Evolutionary conservation across 75 land plant species (phyloP), one percentile per base, ranked within the genome.

Genomic region (Cupressus sempervirens): DNA sequence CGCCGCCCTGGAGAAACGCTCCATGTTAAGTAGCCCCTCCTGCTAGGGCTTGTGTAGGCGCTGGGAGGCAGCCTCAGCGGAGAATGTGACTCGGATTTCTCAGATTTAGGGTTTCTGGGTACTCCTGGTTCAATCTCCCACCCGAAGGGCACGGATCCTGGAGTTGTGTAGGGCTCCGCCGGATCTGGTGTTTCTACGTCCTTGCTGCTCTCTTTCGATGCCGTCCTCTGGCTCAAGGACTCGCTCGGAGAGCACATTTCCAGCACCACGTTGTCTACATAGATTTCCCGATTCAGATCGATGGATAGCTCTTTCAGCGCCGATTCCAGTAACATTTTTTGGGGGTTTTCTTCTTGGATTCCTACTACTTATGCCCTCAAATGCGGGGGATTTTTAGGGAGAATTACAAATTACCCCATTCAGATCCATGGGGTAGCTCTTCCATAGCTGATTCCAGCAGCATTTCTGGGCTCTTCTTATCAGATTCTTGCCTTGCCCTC

Each of bases 221-320:
- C 0, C 0, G 12, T 70, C 73, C 2, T 70, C 73, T 70, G 73
- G 13, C 73, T 70, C 73, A n/a, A 30, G 2, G 73, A 70, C 12
- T 70, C 74, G 11, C 74, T 70, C 4, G 74, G 74, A 23, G 74
- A 70, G 74, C 74, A 70, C 74, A 70, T 70, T 23, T 70, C 74
- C 11, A 70, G 32, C 36, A 70, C 74, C 32, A 70, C 74, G 2
- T 32, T 70, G 74, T 70, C 74, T 10, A 30, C 35, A 70, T 70
- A 70, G 11, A 70, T 29, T 7, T 30, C 26, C 3, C 6, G 35
- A 9, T 70, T 32, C 7, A 79, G 45, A 79, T 79, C 50, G 13
- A 79, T 79, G 81, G 81, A 79, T 43, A 79, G n/a, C 29, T 79
- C 81, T 45, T 10, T 11, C 12, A 79, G 50, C 43, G 81, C 81